Base-by-base conservation (phyloP, 2,329 filamentous ascomycete genomes). In the Helicocarpus griseus region DNA sequence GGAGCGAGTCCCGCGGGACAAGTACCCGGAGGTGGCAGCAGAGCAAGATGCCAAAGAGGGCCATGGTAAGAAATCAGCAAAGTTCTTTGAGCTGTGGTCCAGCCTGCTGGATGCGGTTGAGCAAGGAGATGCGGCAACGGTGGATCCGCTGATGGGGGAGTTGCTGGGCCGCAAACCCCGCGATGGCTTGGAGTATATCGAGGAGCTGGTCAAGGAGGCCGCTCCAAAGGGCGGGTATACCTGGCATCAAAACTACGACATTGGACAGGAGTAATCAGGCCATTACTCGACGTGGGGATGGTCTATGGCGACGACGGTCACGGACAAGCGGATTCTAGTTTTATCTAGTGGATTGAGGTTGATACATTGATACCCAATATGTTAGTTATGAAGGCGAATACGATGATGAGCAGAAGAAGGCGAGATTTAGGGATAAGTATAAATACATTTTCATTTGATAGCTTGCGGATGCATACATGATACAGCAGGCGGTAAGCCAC, bases 101-200 rank as follows among this genome's bases (percentile, higher is more conserved):
- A 72, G 72, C 3, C 72, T 74, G 48, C 74, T 73, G 63, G 70
- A 74, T 14, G 69, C 66, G 0, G 73, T 77, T 41, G 59, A 59
- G 7, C 61, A 64, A 6, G 75, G 75, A 0, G 75, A 77, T 60
- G 65, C 71, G 9, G 58, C 61, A 1, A 63, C 68, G 4, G 71
- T 73, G 14, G 68, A 73, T 56, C 60, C 63, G 14, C 61, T 73
- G 41, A 65, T 77, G 62, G 64, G 53, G 38, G 66, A 71, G 19
- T 50, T 77, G n/a, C 59, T 77, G 38, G 74, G 70, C 2, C 65
- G 74, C 49, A 58, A 68, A 56, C 71, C 73, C 0, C 67, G 69
- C 39, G 63, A 58, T 33, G 70, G 73, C 29, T 68, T 71, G 46
- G 58, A 65, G 54, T 58, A 60, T 51, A 60, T 70, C 49, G 56